These are phyloP conservation scores for Excoecaria agallocha DNA, from an alignment of 345 rosid species.

Conservation along the genomic window DNA sequence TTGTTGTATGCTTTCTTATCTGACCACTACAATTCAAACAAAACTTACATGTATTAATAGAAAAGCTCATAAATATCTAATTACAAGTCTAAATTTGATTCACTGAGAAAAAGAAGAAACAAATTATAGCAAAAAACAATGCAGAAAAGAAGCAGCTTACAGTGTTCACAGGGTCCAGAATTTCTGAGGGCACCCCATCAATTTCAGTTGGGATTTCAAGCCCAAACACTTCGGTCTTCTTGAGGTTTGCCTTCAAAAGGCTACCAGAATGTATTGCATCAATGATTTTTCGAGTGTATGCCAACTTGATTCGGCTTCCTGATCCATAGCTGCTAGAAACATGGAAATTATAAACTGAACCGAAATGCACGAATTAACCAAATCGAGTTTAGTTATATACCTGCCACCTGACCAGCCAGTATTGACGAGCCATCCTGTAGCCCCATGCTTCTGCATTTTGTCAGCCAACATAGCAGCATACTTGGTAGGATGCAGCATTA, in stretches of 20 bases:
- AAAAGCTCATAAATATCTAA: background rate
- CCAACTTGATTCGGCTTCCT: constrained; percentile 33
- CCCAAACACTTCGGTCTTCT: constrained; percentile 65
- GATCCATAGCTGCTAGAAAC: constrained; percentile 47
- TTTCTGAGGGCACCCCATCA: constrained; percentile 83
- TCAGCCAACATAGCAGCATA: constrained; percentile 39
- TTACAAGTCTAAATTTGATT: no score
- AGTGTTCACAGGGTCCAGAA: constrained; percentile 71
- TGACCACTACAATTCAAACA: constrained; percentile 55
- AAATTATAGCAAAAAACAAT: background rate
- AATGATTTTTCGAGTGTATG: constrained; percentile 33
- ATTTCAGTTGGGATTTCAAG: constrained; percentile 76
- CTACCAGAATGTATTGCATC: constrained; percentile 32
- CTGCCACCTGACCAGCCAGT: constrained; percentile 37
- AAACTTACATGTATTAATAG: background rate
- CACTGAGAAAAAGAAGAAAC: no score
- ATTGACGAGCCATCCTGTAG: constrained; percentile 37
- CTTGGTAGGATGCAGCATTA: constrained; percentile 38
- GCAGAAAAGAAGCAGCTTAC: constrained; percentile 36
- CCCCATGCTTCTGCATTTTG: constrained; percentile 33
- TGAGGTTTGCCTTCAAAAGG: constrained; percentile 23
- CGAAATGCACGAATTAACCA: background rate
- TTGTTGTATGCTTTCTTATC: constrained; percentile 74
- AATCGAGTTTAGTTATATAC: constrained; percentile 10
- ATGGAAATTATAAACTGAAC: background rate